Conservation (phyloP, 805 yeast genomes). For the Maudiozyma saulgeensis region DNA sequence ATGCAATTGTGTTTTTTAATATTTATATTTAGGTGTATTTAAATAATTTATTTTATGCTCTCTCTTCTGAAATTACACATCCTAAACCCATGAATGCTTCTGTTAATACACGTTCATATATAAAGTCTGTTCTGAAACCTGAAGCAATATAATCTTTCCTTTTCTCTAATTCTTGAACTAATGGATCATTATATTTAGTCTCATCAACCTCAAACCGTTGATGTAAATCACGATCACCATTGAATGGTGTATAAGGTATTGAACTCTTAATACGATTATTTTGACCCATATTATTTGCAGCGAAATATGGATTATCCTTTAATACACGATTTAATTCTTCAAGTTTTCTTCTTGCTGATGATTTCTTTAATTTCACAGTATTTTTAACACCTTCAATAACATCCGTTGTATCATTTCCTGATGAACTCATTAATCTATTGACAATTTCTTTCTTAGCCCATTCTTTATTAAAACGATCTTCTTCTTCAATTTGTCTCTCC, state of each 20-base stretch:
- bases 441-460: slow-evolving; percentile 49
- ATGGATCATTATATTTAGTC: slow-evolving; percentile 51
- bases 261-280: slow-evolving; percentile 6
- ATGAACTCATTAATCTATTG: slow-evolving; percentile 34
- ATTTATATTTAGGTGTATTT: too few relatives aligned
- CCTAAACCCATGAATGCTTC: slow-evolving; percentile 88
- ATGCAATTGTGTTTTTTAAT: too few relatives aligned
- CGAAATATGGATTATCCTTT: slow-evolving; percentile 29
- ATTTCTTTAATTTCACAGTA: slow-evolving; percentile 46
- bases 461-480: slow-evolving; percentile 44
- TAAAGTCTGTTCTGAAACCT: slow-evolving; percentile 67
- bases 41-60: background rate
- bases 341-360: slow-evolving; percentile 50
- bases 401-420: slow-evolving; percentile 34
- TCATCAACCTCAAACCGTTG: slow-evolving; percentile 40
- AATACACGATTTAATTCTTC: slow-evolving; percentile 33
- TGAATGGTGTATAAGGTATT: slow-evolving; percentile 84
- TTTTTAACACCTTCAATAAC: slow-evolving; percentile 45
- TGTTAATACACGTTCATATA: slow-evolving; percentile 66
- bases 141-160: slow-evolving; percentile 70
- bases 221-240: slow-evolving; percentile 67
- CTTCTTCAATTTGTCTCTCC: slow-evolving; percentile 59
- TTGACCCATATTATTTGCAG: slow-evolving; percentile 16
- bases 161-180: slow-evolving; percentile 40
- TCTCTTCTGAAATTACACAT: slow-evolving; percentile 60